A percentile compares a stretch with the other conserved stretches of the same genome.
phyloP scores from a whole-genome alignment of 1,284 basidiomycete genomes.

The Microbotryum saponariae region DNA sequence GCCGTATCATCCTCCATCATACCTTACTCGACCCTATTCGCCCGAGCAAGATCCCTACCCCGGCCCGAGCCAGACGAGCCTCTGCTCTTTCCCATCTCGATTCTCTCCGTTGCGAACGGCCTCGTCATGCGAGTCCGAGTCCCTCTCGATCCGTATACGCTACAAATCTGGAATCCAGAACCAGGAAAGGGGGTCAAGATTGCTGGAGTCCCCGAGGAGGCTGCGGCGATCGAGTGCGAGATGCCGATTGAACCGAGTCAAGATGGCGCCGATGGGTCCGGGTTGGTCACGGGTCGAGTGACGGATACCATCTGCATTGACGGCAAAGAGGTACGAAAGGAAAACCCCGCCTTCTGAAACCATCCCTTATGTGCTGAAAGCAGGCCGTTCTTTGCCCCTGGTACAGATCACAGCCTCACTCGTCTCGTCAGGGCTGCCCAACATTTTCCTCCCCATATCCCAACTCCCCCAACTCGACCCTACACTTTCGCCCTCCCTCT shows the following conservation, averaged over 20 bases:
- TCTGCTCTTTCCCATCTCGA: slow-evolving; percentile 23
- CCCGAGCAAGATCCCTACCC: slow-evolving; percentile 9
- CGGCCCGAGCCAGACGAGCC: background rate
- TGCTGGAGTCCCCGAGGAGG: slow-evolving; percentile 25
- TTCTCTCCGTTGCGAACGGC: slow-evolving; percentile 28
- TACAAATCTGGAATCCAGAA: slow-evolving; percentile 19
- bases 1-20: slow-evolving; percentile 13
- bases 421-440: slow-evolving; percentile 22
- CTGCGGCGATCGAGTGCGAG: slow-evolving; percentile 25
- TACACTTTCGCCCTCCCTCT: slow-evolving; percentile 4
- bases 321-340: slow-evolving; percentile 8
- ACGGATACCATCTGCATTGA: slow-evolving; percentile 15
- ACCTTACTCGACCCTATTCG: slow-evolving; percentile 26
- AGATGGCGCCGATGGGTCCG: background rate
- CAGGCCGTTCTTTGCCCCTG: background rate
- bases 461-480: slow-evolving; percentile 7
- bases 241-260: slow-evolving; percentile 18
- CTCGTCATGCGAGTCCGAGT: slow-evolving; percentile 22
- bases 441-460: slow-evolving; percentile 23
- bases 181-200: slow-evolving; percentile 18
- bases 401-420: slow-evolving; percentile 19
- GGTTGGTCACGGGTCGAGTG: slow-evolving; percentile 16
- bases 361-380: background rate
- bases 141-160: slow-evolving; percentile 22
- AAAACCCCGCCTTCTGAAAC: too few relatives aligned